Evolutionary conservation across 2,329 filamentous ascomycete genomes (phyloP).

Genomic region (Graphilbum ipis-grandicollis): DNA sequence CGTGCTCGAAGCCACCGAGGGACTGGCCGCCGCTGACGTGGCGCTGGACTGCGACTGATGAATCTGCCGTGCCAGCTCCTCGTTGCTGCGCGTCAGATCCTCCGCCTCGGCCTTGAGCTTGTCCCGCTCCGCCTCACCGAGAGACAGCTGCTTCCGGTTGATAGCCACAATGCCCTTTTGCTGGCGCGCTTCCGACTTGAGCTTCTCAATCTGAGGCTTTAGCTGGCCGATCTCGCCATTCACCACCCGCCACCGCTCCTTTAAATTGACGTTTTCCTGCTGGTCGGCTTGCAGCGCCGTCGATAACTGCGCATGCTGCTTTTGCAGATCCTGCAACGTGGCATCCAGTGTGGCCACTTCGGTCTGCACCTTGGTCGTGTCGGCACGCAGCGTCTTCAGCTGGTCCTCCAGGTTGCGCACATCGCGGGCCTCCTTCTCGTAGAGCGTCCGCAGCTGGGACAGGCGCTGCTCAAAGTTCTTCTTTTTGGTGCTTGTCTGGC

Average conservation of each 20-base stretch:
- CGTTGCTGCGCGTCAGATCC: constrained; percentile 44
- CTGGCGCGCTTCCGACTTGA: constrained; percentile 79
- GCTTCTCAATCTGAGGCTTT: constrained; percentile 83
- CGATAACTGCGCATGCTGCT: constrained; percentile 61
- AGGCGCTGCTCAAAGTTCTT: constrained; percentile 82
- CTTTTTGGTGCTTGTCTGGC: constrained; percentile 70
- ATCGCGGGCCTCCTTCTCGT: constrained; percentile 83
- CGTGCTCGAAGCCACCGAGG: constrained; percentile 49
- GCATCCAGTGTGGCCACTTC: constrained; percentile 75
- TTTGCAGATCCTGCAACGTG: constrained; percentile 63
- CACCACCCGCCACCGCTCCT: constrained; percentile 69
- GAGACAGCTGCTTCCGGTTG: constrained; percentile 93
- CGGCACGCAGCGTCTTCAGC: constrained; percentile 54
- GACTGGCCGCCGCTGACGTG: constrained; percentile 35
- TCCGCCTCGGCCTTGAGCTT: constrained; percentile 69
- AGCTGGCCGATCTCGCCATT: constrained; percentile 72
- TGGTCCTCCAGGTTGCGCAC: constrained; percentile 75
- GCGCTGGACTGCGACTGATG: constrained; percentile 26
- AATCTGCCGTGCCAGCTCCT: constrained; percentile 36
- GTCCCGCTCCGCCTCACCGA: constrained; percentile 75
- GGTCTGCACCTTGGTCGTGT: constrained; percentile 68
- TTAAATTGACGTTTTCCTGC: constrained; percentile 69
- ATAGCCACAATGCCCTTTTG: constrained; percentile 94
- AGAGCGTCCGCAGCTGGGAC: constrained; percentile 69
- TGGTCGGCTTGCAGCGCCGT: constrained; percentile 69